Conservation (phyloP, 2,329 filamentous ascomycete genomes). For the Catunica adiposa region DNA sequence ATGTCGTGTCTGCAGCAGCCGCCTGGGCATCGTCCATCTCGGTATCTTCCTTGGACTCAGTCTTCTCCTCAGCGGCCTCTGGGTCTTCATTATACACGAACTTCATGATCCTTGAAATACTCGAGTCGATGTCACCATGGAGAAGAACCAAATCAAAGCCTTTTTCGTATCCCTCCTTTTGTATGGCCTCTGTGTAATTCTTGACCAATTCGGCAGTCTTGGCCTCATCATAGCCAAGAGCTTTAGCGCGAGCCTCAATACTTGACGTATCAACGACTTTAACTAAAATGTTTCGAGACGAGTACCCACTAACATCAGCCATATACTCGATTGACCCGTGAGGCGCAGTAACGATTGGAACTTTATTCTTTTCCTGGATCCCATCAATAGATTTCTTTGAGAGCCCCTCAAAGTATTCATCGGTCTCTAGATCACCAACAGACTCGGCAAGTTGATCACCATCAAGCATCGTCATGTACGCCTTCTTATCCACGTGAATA, state of each 20-base stretch:
- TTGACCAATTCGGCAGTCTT: slow-evolving; percentile 5
- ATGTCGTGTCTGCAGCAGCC: not conserved
- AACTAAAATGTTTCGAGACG: slow-evolving; percentile 39
- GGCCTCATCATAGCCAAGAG: not conserved
- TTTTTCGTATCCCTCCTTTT: slow-evolving; percentile 16
- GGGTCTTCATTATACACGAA: slow-evolving; percentile 19
- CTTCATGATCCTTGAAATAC: slow-evolving; percentile 17
- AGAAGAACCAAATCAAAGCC: slow-evolving; percentile 16
- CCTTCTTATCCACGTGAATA: slow-evolving; percentile 38
- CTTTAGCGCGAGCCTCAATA: slow-evolving; percentile 2
- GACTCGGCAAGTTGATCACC: slow-evolving; percentile 44
- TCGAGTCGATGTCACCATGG: slow-evolving; percentile 19
- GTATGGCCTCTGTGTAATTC: slow-evolving; percentile 14
- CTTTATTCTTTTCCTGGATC: slow-evolving; percentile 37
- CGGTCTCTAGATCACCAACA: slow-evolving; percentile 1
- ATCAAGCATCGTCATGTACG: slow-evolving; percentile 42
- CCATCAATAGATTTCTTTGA: slow-evolving; percentile 16
- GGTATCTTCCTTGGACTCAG: slow-evolving; percentile 5
- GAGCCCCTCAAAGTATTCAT: not conserved
- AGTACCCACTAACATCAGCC: slow-evolving; percentile 36
- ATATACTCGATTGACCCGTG: slow-evolving; percentile 28
- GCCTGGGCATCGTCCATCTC: slow-evolving; percentile 5
- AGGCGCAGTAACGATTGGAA: slow-evolving; percentile 33
- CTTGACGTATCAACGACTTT: slow-evolving; percentile 22
- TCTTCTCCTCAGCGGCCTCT: not conserved